Percentiles rank a stretch among this genome's conserved stretches.
These are phyloP conservation scores for Fusarium tricinctum DNA, from an alignment of 2,329 filamentous ascomycete genomes.

Conservation along the genomic window DNA sequence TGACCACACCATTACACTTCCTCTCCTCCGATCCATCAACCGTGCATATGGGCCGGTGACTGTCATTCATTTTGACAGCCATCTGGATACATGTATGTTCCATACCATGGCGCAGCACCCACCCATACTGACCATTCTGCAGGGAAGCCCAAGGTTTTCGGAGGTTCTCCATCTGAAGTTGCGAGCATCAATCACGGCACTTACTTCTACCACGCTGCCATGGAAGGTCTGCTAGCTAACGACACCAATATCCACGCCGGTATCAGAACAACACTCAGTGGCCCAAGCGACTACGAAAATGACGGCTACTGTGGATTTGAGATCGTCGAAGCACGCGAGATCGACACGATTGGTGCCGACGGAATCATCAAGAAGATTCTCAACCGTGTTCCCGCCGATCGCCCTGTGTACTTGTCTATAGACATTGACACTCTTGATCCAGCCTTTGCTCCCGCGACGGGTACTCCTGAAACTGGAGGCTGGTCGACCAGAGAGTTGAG, in stretches of 20 bases:
- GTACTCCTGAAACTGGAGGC: conserved; percentile 81
- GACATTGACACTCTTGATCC: conserved; percentile 90
- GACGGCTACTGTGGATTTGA: conserved; percentile 84
- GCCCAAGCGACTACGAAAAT: conserved; percentile 77
- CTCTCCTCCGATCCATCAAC: conserved; percentile 71
- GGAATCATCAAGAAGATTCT: conserved; percentile 85
- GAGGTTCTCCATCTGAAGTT: conserved; percentile 80
- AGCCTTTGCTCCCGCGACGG: conserved; percentile 81
- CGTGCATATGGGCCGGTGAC: conserved; percentile 71
- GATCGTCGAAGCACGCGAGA: conserved; percentile 76
- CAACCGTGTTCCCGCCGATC: conserved; percentile 78
- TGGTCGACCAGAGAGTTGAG: conserved; percentile 81
- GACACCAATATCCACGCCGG: conserved; percentile 91
- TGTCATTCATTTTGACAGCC: conserved; percentile 74
- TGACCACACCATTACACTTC: conserved; percentile 74
- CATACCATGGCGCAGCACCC: too few relatives aligned
- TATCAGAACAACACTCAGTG: conserved; percentile 83
- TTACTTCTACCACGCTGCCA: conserved; percentile 86
- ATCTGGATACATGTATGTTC: conserved; percentile 74
- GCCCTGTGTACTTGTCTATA: conserved; percentile 84
- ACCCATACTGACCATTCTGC: conserved; percentile 25
- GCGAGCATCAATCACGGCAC: conserved; percentile 89
- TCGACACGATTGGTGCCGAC: conserved; percentile 67
- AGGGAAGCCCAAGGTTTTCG: conserved; percentile 89
- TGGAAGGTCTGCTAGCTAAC: conserved; percentile 83